A percentile compares a stretch with the other conserved stretches of the same genome.
Conservation (phyloP, 768 basidiomycete genomes). For the Auricularia heimuer region DNA sequence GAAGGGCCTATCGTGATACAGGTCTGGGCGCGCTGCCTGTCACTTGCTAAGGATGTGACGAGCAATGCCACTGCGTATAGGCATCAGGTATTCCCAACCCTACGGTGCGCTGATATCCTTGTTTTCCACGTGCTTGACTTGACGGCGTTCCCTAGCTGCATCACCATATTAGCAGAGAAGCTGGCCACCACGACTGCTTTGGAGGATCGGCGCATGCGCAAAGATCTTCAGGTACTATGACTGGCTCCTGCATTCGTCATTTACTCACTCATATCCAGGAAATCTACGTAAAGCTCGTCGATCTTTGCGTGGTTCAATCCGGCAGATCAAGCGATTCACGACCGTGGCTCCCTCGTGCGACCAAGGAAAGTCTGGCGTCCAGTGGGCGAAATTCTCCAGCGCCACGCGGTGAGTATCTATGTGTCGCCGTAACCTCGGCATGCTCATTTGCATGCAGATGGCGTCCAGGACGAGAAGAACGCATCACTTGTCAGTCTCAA, state of each 20-base stretch:
- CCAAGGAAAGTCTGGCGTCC: conserved; percentile 48
- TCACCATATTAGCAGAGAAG: conserved; percentile 72
- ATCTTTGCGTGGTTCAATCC: conserved; percentile 63
- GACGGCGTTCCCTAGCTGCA: conserved; percentile 39
- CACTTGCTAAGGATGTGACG: conserved; percentile 71
- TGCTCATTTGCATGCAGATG: conserved; percentile 19
- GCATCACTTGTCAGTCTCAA: conserved; percentile 6
- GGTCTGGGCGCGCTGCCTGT: conserved; percentile 76
- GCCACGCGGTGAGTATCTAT: conserved; percentile 37
- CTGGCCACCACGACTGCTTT: conserved; percentile 81
- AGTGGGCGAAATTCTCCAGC: conserved; percentile 69
- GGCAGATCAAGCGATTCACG: conserved; percentile 66
- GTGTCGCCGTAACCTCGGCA: neutral
- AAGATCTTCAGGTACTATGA: conserved; percentile 67
- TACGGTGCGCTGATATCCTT: conserved; percentile 44
- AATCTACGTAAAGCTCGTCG: conserved; percentile 74
- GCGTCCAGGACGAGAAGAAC: conserved; percentile 53
- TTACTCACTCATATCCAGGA: conserved; percentile 38
- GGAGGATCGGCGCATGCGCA: conserved; percentile 79
- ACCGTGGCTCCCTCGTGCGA: conserved; percentile 66
- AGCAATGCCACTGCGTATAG: conserved; percentile 58
- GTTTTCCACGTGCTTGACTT: conserved; percentile 3
- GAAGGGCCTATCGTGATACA: conserved; percentile 91
- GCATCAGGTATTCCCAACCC: conserved; percentile 54
- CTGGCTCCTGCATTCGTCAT: neutral